Base-by-base conservation (phyloP, 2,329 filamentous ascomycete genomes). In the Penicillium crustosum region DNA sequence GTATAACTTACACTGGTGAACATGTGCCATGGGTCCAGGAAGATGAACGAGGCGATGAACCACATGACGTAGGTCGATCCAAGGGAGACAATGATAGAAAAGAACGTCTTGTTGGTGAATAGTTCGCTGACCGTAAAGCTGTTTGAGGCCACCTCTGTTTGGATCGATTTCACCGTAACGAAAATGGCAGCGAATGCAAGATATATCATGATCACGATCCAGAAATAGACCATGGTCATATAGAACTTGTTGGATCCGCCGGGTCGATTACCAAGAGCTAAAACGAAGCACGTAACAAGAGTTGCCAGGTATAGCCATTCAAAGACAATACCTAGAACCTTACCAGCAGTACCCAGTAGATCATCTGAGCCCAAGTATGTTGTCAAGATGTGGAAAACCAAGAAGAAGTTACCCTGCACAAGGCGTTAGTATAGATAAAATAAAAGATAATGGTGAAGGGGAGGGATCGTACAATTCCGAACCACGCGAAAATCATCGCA, bases 1-100 rank as follows among this genome's bases (percentile, higher is more conserved):
- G 10, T 1, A 10, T 52, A 17, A 74, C 77, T 71, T 73, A 81
- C 79, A 51, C 79, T 86, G n/a, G 94, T 97, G 75, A 96, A 83
- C 92, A 99, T 97, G 79, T 99, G 94, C 93, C 94, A 99, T 4
- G 94, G 94, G 74, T 99, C 94, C 75, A 97, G 87, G 87, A 97
- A 97, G 66, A 99, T 81, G 64, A 99, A 82, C 9, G 92, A 96
- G 0, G 91, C 89, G 50, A 99, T 78, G 59, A 97, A 84, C 89
- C 93, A 99, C 69, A 99, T 87, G 61, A 95, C 83, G 73, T 94
- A 99, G 0, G 94, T 99, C 12, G 92, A 94, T 68, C 90, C 84
- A 69, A 97, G 85, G 0, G 93, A 97, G 51, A 99, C 86, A 67
- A 99, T 94, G 62, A 99, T 83, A 35, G 91, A 95, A 76, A 94